Base-by-base conservation (phyloP, 192 early-diverging fungal species). In the Geosiphon pyriformis region DNA sequence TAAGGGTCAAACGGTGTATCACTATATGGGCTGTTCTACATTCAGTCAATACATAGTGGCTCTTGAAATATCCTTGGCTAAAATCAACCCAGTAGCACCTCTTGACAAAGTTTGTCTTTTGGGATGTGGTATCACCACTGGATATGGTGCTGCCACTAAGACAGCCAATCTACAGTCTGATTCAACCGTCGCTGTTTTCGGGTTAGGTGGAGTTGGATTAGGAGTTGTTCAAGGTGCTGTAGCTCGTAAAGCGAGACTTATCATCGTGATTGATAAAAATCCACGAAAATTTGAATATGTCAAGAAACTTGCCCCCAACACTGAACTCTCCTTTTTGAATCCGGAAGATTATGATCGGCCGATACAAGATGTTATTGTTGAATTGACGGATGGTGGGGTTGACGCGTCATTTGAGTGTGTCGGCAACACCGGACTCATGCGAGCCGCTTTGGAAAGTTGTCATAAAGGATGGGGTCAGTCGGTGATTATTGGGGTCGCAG, bases 331-430 rank as follows among this genome's bases (percentile, higher is more conserved):
- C 59, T 94, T 86, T 73, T 66, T 96, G 49, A 96, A 94, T 79
- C 94, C 94, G 37, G 86, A 85, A 32, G 92, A 94, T 72, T 79
- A 82, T 74, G 86, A 88, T 57, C 83, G 81, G 59, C 85, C 89
- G 3, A 89, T 94, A 59, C 92, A 94, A 70, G 76, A 86, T 46
- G 60, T 92, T 57, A 81, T 98, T 67, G 87, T 94, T 26, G 91
- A 93, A 27, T 85, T 92, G 74, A 95, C 92, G 27, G 94, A 95
- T 67, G 94, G 96, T 67, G 96, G 96, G 49, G 85, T 95, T 30
- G 96, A 98, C 71, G 94, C 96, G 72, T 92, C 93, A 33, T 97
- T 98, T 67, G 96, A 98, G 72, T 94, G 93, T 81, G 92, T 91
- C 67, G 96, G 90, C 59, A 96, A 96, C 58, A 83, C 89, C 23